phyloP scores from a whole-genome alignment of 495 filamentous ascomycete genomes.

The Neurospora sp. region DNA sequence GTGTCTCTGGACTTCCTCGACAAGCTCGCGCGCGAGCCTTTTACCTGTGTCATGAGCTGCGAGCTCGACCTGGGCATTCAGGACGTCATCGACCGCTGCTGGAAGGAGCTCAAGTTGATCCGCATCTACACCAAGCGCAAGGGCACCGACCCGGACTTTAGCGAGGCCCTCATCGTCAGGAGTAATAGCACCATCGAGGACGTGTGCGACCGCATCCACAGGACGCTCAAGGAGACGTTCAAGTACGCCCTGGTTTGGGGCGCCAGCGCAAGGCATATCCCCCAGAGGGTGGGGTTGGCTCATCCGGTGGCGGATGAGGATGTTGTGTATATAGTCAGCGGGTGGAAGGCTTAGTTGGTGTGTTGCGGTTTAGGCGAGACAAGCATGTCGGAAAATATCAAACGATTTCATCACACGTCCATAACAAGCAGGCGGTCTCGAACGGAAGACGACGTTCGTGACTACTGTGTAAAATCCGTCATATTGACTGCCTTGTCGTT shows the following conservation, averaged over 20 bases:
- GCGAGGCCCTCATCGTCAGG: constrained; percentile 87
- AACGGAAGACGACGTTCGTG: not conserved
- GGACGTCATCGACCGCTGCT: constrained; percentile 90
- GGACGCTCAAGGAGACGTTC: constrained; percentile 93
- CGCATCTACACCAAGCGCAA: constrained; percentile 96
- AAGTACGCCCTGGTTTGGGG: constrained; percentile 99
- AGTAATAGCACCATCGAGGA: constrained; percentile 85
- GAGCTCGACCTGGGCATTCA: constrained; percentile 95
- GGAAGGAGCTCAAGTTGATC: constrained; percentile 87
- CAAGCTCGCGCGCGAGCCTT: constrained; percentile 77
- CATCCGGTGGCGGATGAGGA: constrained; percentile 92
- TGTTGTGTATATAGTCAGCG: constrained; percentile 92
- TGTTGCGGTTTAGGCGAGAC: not conserved
- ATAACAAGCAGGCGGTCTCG: not conserved
- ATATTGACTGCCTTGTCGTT: not conserved
- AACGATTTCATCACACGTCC: not conserved
- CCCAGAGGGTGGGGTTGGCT: constrained; percentile 81
- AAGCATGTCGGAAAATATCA: not conserved
- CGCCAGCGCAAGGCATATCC: constrained; percentile 85
- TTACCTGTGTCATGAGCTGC: constrained; percentile 96
- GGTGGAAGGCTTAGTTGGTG: constrained; percentile 44
- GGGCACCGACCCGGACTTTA: constrained; percentile 83
- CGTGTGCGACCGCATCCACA: constrained; percentile 92
- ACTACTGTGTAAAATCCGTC: not conserved
- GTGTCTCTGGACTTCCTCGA: constrained; percentile 91